Evolutionary conservation across 2,329 filamentous ascomycete species (phyloP), one percentile per base, ranked within the genome.

Genomic region (Dryadomyces quercus-mongolicae): DNA sequence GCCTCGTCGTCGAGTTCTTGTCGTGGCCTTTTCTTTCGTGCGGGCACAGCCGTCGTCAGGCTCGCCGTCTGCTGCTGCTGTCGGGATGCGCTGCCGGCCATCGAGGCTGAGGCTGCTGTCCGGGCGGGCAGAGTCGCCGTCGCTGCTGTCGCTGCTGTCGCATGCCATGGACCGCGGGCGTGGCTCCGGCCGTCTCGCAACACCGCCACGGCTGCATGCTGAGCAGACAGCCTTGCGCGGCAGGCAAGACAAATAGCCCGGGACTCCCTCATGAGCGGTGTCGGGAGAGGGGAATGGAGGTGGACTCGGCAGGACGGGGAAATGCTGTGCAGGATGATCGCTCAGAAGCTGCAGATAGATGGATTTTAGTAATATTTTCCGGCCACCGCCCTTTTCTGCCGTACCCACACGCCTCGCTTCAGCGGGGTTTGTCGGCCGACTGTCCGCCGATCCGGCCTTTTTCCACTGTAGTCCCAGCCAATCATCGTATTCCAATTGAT

Each of bases 211-310:
- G 25, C 25, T 31, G 52, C 18, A 44, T 54, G 49, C 55, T 48
- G 53, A 2, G 44, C n/a, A 5, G 54, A 54, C 18, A 56, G 54
- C 54, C 52, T 40, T 10, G 43, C 43, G 22, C 59, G 56, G 54
- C 60, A 62, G 42, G 60, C 47, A 42, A 59, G 46, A 48, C 61
- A 63, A 1, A 60, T 52, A 3, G 53, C 56, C 22, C 59, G 57
- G 6, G 58, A 18, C 42, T 59, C 54, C 38, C 52, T 57, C 61
- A 63, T 63, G 16, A 31, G 20, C 48, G 53, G 53, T 21, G 42
- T 15, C 12, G 38, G 38, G 12, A 15, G 38, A 42, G 12, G 12
- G 5, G 38, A 42, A 5, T 15, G 38, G 3, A 7, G 25, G 18
- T 13, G 20, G 36, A 15, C 42, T 40, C 25, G 25, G 25, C 25